These are phyloP conservation scores for Boehmeria nivea DNA, from an alignment of 306 rosid genomes.

Conservation along the genomic window DNA sequence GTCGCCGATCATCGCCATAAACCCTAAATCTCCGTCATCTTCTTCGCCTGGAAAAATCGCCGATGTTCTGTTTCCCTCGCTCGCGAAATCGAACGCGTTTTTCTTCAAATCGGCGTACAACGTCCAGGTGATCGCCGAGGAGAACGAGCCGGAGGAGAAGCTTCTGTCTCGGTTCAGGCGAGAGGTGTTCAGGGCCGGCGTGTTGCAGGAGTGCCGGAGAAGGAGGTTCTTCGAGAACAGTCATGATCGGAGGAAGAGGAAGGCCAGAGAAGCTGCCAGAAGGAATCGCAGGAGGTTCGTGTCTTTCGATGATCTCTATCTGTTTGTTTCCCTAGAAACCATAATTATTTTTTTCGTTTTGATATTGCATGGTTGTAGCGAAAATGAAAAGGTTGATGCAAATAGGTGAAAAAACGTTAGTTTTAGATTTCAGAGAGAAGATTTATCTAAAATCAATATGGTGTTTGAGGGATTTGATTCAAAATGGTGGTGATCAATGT, in stretches of 20 bases:
- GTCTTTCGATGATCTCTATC: background rate
- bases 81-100: too few species aligned
- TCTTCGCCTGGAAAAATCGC: too few species aligned
- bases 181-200: slow-evolving; percentile 31
- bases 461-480: too few species aligned
- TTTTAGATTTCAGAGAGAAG: too few species aligned
- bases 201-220: slow-evolving; percentile 30
- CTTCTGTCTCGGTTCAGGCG: slow-evolving; percentile 21
- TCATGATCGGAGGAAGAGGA: slow-evolving; percentile 27
- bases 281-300: slow-evolving; percentile 28
- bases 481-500: too few species aligned
- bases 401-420: too few species aligned
- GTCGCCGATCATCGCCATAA: too few species aligned
- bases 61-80: slow-evolving; percentile 8
- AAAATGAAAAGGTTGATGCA: too few species aligned
- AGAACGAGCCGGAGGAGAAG: slow-evolving; percentile 29
- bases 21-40: background rate
- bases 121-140: slow-evolving; percentile 24
- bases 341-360: background rate
- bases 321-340: slow-evolving; percentile 7
- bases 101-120: slow-evolving; percentile 30
- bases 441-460: too few species aligned
- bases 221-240: slow-evolving; percentile 31
- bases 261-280: slow-evolving; percentile 28
- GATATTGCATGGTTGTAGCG: background rate